Percentiles rank a stretch among this genome's conserved stretches.
phyloP scores from a whole-genome alignment of 164 flowering plant species.

The Warburgia ugandensis region DNA sequence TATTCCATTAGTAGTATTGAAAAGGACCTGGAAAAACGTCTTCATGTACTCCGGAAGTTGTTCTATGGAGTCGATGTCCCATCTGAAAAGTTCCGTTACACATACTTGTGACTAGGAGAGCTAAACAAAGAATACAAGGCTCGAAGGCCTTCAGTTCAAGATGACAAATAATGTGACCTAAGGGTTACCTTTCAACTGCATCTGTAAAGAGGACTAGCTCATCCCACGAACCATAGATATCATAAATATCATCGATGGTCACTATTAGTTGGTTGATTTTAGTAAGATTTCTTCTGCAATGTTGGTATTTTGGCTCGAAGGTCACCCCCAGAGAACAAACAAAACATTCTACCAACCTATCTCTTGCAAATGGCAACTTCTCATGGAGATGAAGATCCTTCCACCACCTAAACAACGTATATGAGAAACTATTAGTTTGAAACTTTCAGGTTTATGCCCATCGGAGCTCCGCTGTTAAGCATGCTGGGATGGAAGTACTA shows the following conservation, averaged over 20 bases:
- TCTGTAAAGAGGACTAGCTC: constrained; percentile 45
- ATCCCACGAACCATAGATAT: constrained; percentile 41
- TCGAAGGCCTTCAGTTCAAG: too few relatives aligned
- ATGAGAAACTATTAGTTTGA: neutral
- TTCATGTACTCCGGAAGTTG: constrained; percentile 9
- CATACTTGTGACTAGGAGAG: neutral
- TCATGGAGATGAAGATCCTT: constrained; percentile 26
- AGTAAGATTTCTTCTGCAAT: constrained; percentile 31
- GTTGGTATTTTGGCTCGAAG: constrained; percentile 25
- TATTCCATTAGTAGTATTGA: constrained; percentile 1
- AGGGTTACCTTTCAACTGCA: constrained; percentile 37
- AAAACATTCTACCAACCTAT: constrained; percentile 50
- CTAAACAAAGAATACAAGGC: neutral
- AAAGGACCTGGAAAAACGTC: neutral
- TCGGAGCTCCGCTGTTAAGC: too few relatives aligned
- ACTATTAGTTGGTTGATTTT: constrained; percentile 38
- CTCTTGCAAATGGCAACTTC: constrained; percentile 34
- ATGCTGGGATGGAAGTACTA: too few relatives aligned
- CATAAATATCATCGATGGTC: constrained; percentile 55
- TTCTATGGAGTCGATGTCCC: neutral
- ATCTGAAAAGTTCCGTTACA: constrained; percentile 2
- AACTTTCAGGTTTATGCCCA: too few relatives aligned
- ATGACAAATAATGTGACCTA: too few relatives aligned
- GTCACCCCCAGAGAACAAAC: constrained; percentile 28
- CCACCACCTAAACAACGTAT: constrained; percentile 50